Evolutionary conservation across 495 filamentous ascomycete species (phyloP).

Genomic region (Podospora fimiseda): DNA sequence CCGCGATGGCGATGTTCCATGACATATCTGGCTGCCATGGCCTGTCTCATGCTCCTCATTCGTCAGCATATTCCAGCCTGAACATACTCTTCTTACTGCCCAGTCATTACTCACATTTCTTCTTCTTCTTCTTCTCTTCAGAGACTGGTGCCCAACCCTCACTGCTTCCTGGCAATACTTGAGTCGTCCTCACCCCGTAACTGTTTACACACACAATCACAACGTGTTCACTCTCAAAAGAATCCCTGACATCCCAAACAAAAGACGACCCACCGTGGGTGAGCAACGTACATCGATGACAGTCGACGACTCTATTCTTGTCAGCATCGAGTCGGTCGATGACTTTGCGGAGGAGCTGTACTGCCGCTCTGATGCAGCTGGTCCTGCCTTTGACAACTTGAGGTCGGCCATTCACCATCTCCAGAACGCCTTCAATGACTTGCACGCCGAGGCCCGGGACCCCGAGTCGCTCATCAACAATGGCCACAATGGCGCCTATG

Average conservation of each 20-base stretch:
- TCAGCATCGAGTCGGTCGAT: constrained; percentile 38
- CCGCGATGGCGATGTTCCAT: background rate
- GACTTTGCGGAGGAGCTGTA: constrained; percentile 35
- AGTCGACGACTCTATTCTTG: constrained; percentile 11
- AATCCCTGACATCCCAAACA: background rate
- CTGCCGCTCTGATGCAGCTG: constrained; percentile 33
- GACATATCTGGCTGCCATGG: background rate
- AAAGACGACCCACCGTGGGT: background rate
- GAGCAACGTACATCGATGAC: constrained; percentile 16
- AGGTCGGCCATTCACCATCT: constrained; percentile 37
- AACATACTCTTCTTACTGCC: background rate
- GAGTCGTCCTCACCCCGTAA: background rate
- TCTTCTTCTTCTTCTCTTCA: background rate
- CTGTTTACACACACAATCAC: background rate
- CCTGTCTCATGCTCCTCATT: constrained; percentile 2
- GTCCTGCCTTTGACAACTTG: constrained; percentile 31
- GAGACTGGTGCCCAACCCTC: background rate
- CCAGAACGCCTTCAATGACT: constrained; percentile 41
- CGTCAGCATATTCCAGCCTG: background rate
- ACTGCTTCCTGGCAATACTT: background rate
- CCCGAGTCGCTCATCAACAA: constrained; percentile 42
- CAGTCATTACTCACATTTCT: background rate
- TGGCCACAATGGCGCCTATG: constrained; percentile 25
- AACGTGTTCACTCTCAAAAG: background rate
- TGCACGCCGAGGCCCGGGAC: constrained; percentile 44